Conservation (phyloP, 1,139 yeast species). For the Candida freyschussii region DNA sequence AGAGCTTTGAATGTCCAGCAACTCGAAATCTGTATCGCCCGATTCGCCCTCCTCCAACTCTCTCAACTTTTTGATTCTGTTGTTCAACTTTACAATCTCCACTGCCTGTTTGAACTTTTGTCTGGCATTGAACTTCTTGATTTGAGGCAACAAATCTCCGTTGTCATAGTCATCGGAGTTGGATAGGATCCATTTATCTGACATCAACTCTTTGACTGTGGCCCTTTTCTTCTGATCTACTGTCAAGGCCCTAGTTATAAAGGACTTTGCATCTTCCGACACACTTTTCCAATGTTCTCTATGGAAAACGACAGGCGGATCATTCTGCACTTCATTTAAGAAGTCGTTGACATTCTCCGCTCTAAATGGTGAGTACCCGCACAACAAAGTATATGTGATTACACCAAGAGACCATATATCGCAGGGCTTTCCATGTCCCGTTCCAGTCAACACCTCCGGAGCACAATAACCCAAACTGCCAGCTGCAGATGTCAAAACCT, state of each 20-base stretch:
- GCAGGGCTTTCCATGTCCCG: slow-evolving; percentile 88
- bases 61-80: slow-evolving; percentile 65
- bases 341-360: slow-evolving; percentile 82
- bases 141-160: slow-evolving; percentile 66
- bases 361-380: slow-evolving; percentile 91
- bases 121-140: slow-evolving; percentile 76
- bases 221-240: slow-evolving; percentile 63
- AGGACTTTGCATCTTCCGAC: slow-evolving; percentile 68
- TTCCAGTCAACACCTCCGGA: slow-evolving; percentile 74
- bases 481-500: slow-evolving; percentile 70
- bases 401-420: slow-evolving; percentile 94
- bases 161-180: slow-evolving; percentile 44
- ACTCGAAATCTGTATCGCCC: slow-evolving; percentile 24
- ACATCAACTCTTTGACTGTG: slow-evolving; percentile 56
- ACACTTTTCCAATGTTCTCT: slow-evolving; percentile 82
- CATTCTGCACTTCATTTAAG: slow-evolving; percentile 71
- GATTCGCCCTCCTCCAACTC: slow-evolving; percentile 25
- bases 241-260: slow-evolving; percentile 62
- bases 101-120: slow-evolving; percentile 82
- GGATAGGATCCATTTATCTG: slow-evolving; percentile 66
- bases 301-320: slow-evolving; percentile 70
- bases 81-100: slow-evolving; percentile 71
- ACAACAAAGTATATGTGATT: slow-evolving; percentile 79
- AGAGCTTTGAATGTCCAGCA: slow-evolving; percentile 13
- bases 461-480: slow-evolving; percentile 95